Evolutionary conservation across 495 filamentous ascomycete genomes (phyloP), one percentile per base, ranked within the genome.

Genomic region (Sordaria brevicollis): DNA sequence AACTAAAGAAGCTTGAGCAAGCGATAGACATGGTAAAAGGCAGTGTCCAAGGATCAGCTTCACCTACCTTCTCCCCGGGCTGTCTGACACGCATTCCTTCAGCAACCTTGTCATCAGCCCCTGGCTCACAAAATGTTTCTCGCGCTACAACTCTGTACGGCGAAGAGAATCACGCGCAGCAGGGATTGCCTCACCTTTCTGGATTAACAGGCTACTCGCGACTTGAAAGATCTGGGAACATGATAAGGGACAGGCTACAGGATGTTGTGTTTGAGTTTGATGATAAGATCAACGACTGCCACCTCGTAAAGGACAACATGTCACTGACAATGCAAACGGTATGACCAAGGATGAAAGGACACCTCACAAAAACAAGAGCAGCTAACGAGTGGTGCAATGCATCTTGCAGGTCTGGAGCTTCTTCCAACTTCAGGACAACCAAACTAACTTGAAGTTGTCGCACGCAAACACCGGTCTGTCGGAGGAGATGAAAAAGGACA

Each of bases 401-500:
- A 13, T 10, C 29, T 57, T 57, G 19, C 15, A 57, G 49, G 49
- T 29, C 1, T 54, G 21, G 67, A 54, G 33, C 8, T 33, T 57
- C n/a, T 68, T 68, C 29, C 31, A 38, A 6, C 67, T 29, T 0
- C 38, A 33, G 5, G 67, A 68, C 21, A 68, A 68, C 29, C 38
- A 68, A n/a, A 68, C 38, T 0, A 68, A 62, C 11, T 39, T 68
- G 15, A 25, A 4, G 35, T 39, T 68, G 15, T 68, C 67, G 1
- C 67, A 49, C 21, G 33, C 67, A 39, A 68, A 68, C 8, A 68
- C 67, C 4, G 17, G 17, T 19, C 37, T 68, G 1, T 69, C 68
- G 19, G 33, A 34, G n/a, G 49, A 29, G 31, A 69, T 69, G 54
- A 69, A 66, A 4, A 34, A 31, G 33, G 78, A 79, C 65, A 79